A percentile compares a stretch with the other conserved stretches of the same genome.
phyloP scores from a whole-genome alignment of 345 rosid genomes.

The Hibiscus syriacus region DNA sequence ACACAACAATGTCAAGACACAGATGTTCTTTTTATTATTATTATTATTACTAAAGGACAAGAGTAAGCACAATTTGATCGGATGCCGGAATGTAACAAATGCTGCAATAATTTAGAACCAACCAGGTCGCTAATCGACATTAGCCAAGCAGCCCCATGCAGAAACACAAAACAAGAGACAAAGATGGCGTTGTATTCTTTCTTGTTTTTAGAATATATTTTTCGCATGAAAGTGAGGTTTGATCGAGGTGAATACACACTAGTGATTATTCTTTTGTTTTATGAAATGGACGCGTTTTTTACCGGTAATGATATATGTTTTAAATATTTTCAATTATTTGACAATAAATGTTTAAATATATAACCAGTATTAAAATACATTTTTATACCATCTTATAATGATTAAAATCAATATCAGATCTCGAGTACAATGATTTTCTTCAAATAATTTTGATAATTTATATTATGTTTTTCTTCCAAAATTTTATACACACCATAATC shows the following conservation, averaged over 20 bases:
- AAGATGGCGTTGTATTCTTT: conserved; percentile 12
- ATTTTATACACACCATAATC: no score
- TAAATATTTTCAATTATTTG: no score
- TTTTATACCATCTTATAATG: no score
- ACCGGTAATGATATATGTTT: no score
- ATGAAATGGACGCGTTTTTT: conserved; percentile 8
- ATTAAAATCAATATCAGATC: no score
- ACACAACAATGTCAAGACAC: conserved; percentile 29
- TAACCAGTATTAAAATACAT: no score
- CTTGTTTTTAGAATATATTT: background rate
- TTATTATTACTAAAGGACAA: conserved; percentile 15
- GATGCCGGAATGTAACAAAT: background rate
- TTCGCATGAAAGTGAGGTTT: conserved; percentile 18
- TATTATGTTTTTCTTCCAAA: no score
- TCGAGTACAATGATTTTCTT: no score
- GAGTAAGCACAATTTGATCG: conserved; percentile 18
- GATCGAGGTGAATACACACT: background rate
- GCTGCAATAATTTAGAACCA: background rate
- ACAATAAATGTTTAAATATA: no score
- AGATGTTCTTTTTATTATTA: no score
- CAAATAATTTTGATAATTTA: no score
- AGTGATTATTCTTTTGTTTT: conserved; percentile 4
- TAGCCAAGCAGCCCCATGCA: conserved; percentile 27
- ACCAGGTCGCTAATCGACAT: conserved; percentile 27
- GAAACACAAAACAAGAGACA: conserved; percentile 34